Percentiles rank a stretch among this genome's conserved stretches.
Evolutionary conservation across 768 basidiomycete species (phyloP).

Genomic region (Baorangia bicolor): DNA sequence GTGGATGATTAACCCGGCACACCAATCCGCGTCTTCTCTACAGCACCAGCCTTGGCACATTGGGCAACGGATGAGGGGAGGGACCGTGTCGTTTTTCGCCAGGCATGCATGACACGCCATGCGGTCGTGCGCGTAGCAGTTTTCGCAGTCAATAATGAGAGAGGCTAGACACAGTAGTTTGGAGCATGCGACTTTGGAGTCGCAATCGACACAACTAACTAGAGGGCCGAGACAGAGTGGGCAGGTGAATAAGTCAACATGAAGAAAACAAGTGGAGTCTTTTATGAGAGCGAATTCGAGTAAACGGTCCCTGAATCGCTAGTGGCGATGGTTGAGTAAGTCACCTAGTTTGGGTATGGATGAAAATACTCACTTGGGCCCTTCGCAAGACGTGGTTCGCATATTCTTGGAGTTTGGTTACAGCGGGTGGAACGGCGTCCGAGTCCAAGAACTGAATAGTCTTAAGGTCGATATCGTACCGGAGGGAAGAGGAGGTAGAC

Average conservation of each 20-base stretch:
- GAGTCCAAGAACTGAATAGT: not conserved
- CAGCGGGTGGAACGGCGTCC: not conserved
- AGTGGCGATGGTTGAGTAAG: not conserved
- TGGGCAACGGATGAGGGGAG: constrained; percentile 9
- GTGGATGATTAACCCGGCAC: constrained; percentile 8
- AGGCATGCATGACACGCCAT: constrained; percentile 10
- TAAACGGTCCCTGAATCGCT: constrained; percentile 12
- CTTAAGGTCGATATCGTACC: constrained; percentile 12
- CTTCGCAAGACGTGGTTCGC: constrained; percentile 5
- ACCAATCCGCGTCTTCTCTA: constrained; percentile 15
- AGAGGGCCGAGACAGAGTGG: constrained; percentile 3
- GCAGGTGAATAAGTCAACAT: constrained; percentile 14
- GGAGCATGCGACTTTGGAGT: constrained; percentile 3
- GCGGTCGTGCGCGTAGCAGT: constrained; percentile 2
- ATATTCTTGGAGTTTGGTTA: constrained; percentile 10
- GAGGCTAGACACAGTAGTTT: not conserved
- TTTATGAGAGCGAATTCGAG: not conserved
- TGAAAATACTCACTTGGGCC: not conserved
- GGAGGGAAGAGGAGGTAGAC: not conserved
- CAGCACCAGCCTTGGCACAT: constrained; percentile 11
- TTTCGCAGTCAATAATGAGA: not conserved
- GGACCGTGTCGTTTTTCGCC: not conserved
- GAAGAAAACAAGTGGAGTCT: constrained; percentile 1
- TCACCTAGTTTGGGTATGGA: not conserved
- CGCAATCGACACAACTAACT: constrained; percentile 7